Conservation (phyloP, 805 yeast species). For the Candida tallmaniae region DNA sequence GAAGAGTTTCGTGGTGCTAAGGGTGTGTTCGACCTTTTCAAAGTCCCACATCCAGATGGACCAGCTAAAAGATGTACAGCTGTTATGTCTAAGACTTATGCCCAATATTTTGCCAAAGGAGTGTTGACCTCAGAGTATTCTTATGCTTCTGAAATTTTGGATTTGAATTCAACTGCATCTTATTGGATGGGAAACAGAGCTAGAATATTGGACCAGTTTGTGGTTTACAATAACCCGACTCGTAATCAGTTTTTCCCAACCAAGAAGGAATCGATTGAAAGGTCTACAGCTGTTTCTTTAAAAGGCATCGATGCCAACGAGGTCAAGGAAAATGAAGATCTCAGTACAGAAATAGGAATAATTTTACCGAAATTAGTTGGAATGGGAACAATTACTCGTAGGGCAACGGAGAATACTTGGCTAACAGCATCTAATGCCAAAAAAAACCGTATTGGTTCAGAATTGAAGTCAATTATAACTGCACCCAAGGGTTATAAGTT, state of each 20-base stretch:
- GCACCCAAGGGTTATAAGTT: constrained; percentile 89
- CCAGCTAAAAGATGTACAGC: constrained; percentile 66
- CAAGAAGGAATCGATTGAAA: constrained; percentile 16
- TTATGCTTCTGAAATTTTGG: constrained; percentile 71
- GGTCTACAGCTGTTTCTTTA: no score
- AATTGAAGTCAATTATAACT: constrained; percentile 75
- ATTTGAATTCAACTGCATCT: constrained; percentile 73
- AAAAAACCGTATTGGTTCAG: constrained; percentile 81
- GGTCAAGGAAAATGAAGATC: constrained; percentile 21
- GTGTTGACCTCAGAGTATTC: constrained; percentile 64
- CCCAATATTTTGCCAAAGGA: constrained; percentile 69
- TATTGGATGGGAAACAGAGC: constrained; percentile 93
- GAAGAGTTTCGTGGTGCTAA: constrained; percentile 17
- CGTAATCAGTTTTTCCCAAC: constrained; percentile 22
- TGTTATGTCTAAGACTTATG: constrained; percentile 72
- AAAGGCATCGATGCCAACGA: no score
- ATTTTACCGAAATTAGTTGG: constrained; percentile 81
- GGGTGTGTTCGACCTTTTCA: constrained; percentile 44
- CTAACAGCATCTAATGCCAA: constrained; percentile 95
- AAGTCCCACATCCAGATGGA: constrained; percentile 88
- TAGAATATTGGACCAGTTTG: constrained; percentile 80
- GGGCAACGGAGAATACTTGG: constrained; percentile 98
- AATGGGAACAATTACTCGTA: constrained; percentile 95
- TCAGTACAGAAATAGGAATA: constrained; percentile 60
- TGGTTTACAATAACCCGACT: constrained; percentile 47